A percentile compares a stretch with the other conserved stretches of the same genome.
phyloP scores from a whole-genome alignment of 1,284 basidiomycete species.

The Tremellales sp. region DNA sequence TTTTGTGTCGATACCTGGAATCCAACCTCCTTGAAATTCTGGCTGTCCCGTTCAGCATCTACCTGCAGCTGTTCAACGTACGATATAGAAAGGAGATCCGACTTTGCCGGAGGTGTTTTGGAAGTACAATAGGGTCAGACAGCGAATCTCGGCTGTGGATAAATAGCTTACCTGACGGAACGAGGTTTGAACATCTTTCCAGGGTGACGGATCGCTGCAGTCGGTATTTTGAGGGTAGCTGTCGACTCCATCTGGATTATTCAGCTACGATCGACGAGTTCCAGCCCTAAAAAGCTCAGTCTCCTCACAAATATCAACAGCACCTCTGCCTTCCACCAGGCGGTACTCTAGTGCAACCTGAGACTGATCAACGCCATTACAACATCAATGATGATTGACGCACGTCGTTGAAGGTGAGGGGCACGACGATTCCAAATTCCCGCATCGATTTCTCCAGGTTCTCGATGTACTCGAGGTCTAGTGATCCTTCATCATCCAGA shows the following conservation, averaged over 20 bases:
- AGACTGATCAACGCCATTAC: not conserved
- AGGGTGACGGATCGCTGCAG: too few relatives aligned
- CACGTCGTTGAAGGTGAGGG: conserved; percentile 11
- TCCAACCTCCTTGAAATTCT: conserved; percentile 12
- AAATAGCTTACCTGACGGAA: not conserved
- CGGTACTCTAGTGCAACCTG: not conserved
- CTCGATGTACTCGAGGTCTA: conserved; percentile 7
- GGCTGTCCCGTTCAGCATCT: not conserved
- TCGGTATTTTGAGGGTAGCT: conserved; percentile 3
- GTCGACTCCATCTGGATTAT: not conserved
- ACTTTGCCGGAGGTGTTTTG: conserved; percentile 2
- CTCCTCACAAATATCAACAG: conserved; percentile 1
- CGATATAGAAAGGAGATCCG: conserved; percentile 8
- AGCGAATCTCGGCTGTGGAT: not conserved
- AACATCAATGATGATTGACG: not conserved
- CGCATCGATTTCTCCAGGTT: conserved; percentile 5
- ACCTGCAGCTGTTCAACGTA: not conserved
- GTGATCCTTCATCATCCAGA: not conserved
- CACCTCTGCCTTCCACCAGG: not conserved
- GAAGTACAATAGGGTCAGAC: conserved; percentile 5
- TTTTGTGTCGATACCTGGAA: not conserved
- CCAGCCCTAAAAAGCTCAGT: not conserved
- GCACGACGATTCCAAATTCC: conserved; percentile 2
- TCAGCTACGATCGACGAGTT: not conserved
- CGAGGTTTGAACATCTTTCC: too few relatives aligned